phyloP scores from a whole-genome alignment of 2,329 filamentous ascomycete species.

The Aspergillus tamarii region DNA sequence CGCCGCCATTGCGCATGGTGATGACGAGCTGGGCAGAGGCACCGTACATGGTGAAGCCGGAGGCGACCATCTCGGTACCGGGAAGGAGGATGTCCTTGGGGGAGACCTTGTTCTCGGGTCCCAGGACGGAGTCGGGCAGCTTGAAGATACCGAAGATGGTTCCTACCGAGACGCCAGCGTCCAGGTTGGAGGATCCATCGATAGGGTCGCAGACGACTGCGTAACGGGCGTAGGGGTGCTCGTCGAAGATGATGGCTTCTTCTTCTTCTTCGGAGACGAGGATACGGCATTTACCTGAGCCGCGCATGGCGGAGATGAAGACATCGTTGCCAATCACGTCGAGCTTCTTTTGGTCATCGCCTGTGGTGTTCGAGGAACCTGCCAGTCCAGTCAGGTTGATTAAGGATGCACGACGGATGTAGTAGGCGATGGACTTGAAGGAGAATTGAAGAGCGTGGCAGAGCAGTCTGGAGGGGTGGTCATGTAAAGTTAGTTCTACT shows the following conservation, averaged over 20 bases:
- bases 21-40: conserved; percentile 95
- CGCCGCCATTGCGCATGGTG: conserved; percentile 88
- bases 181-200: conserved; percentile 95
- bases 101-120: conserved; percentile 59
- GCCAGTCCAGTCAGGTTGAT: conserved; percentile 96
- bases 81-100: conserved; percentile 79
- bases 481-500: background rate
- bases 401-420: conserved; percentile 92
- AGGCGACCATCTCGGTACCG: conserved; percentile 86
- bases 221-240: conserved; percentile 76
- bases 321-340: conserved; percentile 98
- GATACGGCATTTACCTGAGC: conserved; percentile 84
- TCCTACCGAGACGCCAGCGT: conserved; percentile 95
- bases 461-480: conserved; percentile 66
- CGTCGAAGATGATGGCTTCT: conserved; percentile 81
- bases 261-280: conserved; percentile 99
- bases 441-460: conserved; percentile 98
- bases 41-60: conserved; percentile 99
- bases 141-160: conserved; percentile 97
- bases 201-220: conserved; percentile 97
- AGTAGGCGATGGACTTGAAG: conserved; percentile 99
- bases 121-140: conserved; percentile 67
- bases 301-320: conserved; percentile 93
- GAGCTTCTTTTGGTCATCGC: conserved; percentile 99
- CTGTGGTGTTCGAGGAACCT: conserved; percentile 90